Conservation (phyloP, 1,139 yeast species). For the Zhuliangozyma blackwelliae region DNA sequence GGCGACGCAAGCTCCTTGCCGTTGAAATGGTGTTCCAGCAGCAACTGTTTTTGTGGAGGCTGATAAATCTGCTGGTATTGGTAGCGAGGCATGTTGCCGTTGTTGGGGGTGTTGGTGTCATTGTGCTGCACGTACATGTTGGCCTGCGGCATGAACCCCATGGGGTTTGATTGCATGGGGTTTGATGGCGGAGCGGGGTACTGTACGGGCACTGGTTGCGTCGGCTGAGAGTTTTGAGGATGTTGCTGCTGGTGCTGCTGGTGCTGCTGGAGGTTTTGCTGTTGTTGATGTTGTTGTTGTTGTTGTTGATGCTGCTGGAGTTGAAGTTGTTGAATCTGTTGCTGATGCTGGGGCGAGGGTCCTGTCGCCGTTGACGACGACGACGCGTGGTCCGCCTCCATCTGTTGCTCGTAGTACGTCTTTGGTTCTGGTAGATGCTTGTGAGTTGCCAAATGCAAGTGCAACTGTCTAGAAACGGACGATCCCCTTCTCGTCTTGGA, state of each 20-base stretch:
- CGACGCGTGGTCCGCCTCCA: slow-evolving; percentile 1
- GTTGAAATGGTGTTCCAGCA: background rate
- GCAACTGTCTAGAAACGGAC: slow-evolving; percentile 72
- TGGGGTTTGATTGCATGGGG: slow-evolving; percentile 21
- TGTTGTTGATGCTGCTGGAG: slow-evolving; percentile 2
- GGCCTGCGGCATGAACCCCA: slow-evolving; percentile 17
- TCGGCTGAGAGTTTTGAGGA: slow-evolving; percentile 9
- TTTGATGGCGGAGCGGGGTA: slow-evolving; percentile 11
- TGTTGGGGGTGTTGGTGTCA: slow-evolving; percentile 27
- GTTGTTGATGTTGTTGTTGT: slow-evolving; percentile 11
- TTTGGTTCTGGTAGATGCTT: slow-evolving; percentile 58
- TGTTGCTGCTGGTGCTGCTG: slow-evolving; percentile 17
- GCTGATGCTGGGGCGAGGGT: slow-evolving; percentile 1
- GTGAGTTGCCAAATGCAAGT: slow-evolving; percentile 69
- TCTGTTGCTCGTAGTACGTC: slow-evolving; percentile 19
- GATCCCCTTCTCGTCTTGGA: slow-evolving; percentile 76
- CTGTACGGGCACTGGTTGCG: slow-evolving; percentile 9
- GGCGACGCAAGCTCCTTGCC: slow-evolving; percentile 32
- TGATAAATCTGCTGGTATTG: slow-evolving; percentile 10
- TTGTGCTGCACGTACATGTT: slow-evolving; percentile 17
- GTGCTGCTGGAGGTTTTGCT: slow-evolving; percentile 4
- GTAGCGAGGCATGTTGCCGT: slow-evolving; percentile 14
- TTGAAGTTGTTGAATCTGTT: slow-evolving; percentile 3
- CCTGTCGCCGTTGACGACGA: background rate
- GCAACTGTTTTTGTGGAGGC: background rate